phyloP scores from a whole-genome alignment of 257 asterid species.

The Solanum lignicaule region DNA sequence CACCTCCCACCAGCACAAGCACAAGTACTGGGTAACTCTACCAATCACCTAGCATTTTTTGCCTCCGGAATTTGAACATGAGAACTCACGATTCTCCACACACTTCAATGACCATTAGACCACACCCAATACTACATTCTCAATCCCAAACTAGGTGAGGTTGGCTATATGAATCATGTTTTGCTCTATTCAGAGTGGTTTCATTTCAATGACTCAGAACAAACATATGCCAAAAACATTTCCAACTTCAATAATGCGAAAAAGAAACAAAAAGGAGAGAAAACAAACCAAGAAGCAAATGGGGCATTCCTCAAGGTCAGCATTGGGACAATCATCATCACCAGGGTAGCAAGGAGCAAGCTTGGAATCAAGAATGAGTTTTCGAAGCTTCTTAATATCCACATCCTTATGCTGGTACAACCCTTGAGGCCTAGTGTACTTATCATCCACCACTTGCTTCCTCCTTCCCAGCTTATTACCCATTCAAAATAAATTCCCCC shows the following conservation, averaged over 20 bases:
- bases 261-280: not conserved
- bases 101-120: not conserved
- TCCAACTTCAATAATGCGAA: not conserved
- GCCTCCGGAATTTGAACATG: not conserved
- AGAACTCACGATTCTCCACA: not conserved
- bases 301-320: conserved; percentile 94
- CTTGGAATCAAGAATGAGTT: conserved; percentile 85
- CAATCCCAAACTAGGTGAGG: not conserved
- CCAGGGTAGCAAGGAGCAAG: conserved; percentile 99
- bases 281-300: conserved; percentile 95
- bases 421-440: conserved; percentile 99
- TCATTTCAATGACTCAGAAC: not conserved
- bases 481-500: conserved; percentile 30
- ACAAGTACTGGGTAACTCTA: not conserved
- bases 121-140: not conserved
- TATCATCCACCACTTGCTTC: conserved; percentile 95
- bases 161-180: not conserved
- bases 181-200: not conserved
- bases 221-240: not conserved
- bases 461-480: conserved; percentile 96
- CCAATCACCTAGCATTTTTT: not conserved
- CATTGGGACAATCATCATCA: conserved; percentile 63
- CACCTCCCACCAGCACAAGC: not conserved
- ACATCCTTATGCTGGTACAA: conserved; percentile 93
- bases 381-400: conserved; percentile 95